A percentile compares a stretch with the other conserved stretches of the same genome.
Conservation (phyloP, 805 yeast genomes). For the Wickerhamomyces chaumierensis region DNA sequence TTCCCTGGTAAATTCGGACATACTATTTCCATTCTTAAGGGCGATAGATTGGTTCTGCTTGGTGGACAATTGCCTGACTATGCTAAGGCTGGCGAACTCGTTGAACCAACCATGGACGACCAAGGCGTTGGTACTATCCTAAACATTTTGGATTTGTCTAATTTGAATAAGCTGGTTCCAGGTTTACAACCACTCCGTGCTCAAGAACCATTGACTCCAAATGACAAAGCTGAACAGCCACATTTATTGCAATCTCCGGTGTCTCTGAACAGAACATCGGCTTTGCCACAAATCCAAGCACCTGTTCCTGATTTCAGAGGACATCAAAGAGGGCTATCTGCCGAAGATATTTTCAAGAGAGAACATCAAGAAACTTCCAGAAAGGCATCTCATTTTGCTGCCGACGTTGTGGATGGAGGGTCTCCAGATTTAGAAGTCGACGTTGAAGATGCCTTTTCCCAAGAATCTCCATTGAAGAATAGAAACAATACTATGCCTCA, state of each 20-base stretch:
- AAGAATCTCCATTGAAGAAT: constrained; percentile 1
- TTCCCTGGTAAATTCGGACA: constrained; percentile 92
- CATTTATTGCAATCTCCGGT: not conserved
- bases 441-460: not conserved
- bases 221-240: too few relatives aligned
- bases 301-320: not conserved
- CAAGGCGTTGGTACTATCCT: constrained; percentile 50
- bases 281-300: constrained; percentile 1
- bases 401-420: not conserved
- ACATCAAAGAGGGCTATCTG: constrained; percentile 6
- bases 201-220: constrained; percentile 1
- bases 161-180: constrained; percentile 24
- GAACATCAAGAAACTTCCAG: constrained; percentile 4
- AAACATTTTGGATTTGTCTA: constrained; percentile 47
- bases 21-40: constrained; percentile 59
- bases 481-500: constrained; percentile 1
- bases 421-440: not conserved
- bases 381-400: not conserved
- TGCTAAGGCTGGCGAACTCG: constrained; percentile 36
- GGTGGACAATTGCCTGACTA: constrained; percentile 85
- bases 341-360: constrained; percentile 16
- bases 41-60: constrained; percentile 67
- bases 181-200: constrained; percentile 17
- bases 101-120: constrained; percentile 40
- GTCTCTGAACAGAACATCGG: constrained; percentile 1